phyloP scores from a whole-genome alignment of 306 rosid genomes.

The apple (Malus domestica) region DNA sequence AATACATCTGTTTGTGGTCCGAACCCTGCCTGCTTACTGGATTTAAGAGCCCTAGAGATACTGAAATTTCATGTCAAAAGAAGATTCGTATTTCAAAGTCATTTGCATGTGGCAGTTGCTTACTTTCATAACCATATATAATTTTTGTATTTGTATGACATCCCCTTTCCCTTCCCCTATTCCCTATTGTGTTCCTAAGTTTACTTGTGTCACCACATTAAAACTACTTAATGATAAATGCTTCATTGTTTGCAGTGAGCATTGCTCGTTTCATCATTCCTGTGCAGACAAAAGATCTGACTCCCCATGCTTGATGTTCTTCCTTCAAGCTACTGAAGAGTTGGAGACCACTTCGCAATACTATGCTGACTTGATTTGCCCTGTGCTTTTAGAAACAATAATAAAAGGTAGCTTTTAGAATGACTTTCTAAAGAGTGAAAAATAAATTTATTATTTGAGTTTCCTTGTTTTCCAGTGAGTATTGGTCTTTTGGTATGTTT shows the following conservation, averaged over 20 bases:
- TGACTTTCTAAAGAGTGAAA: not conserved
- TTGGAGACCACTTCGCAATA: slow-evolving; percentile 33
- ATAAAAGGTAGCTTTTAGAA: slow-evolving; percentile 57
- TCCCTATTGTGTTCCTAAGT: not conserved
- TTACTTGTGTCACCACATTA: not conserved
- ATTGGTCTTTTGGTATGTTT: not conserved
- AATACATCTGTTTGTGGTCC: not conserved
- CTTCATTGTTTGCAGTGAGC: slow-evolving; percentile 57
- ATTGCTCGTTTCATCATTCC: slow-evolving; percentile 37
- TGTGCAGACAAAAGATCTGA: slow-evolving; percentile 17
- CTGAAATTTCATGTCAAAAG: not conserved
- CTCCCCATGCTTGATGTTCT: slow-evolving; percentile 62
- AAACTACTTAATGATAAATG: slow-evolving; percentile 1
- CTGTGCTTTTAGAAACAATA: slow-evolving; percentile 55
- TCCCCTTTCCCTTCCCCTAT: not conserved
- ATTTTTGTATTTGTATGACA: not conserved
- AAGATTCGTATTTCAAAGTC: not conserved
- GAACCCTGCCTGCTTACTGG: not conserved
- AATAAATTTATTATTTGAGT: not conserved
- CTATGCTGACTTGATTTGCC: slow-evolving; percentile 56
- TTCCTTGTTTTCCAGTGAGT: slow-evolving; percentile 2
- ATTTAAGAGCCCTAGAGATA: not conserved
- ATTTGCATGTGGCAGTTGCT: not conserved
- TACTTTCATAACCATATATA: not conserved
- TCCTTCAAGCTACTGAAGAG: slow-evolving; percentile 29